Base-by-base conservation (phyloP, 805 yeast genomes). In the Candida silvicultrix region DNA sequence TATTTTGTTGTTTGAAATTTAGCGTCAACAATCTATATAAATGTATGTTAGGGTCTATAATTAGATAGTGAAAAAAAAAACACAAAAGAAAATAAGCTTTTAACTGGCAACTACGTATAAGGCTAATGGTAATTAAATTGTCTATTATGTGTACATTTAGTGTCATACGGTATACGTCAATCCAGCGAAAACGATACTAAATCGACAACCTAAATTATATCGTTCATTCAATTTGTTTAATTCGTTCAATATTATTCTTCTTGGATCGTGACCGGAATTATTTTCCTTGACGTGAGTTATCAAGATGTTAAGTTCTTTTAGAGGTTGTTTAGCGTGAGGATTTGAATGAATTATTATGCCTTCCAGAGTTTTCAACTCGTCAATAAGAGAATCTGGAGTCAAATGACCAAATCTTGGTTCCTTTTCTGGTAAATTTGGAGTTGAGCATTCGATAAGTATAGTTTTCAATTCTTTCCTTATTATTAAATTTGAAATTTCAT, bases 391-490 rank as follows among this genome's bases (percentile, higher is more conserved):
- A 2, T 62, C 54, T 4, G 97, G 95, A 12, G 85, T 81, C 64
- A 89, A 59, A 64, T 89, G 97, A 2, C 97, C 97, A 60, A 79
- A 89, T 22, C 88, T 57, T 2, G 77, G 73, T 7, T 71, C 70
- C 10, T 67, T 63, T 1, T 69, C 67, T 0, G 75, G 71, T 11
- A 67, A 64, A 49, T 71, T 70, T 2, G 71, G 56, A 6, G 78
- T 75, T 1, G 96, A 86, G 58, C 97, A 89, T 62, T 89, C 97
- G 21, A 90, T 75, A 15, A 89, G 62, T 1, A 89, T 74, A 0
- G 81, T 79, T 19, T 63, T 67, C 39, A 89, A 64, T 14, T 62
- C 48, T 3, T 67, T 61, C 4, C 64, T 41, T 0, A 67, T 56
- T 1, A 84, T 68, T 25, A 68, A 53, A 0, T 73, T 71, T 0